Evolutionary conservation across 306 rosid genomes (phyloP), one percentile per base, ranked within the genome.

Genomic region (Acacia confusa): DNA sequence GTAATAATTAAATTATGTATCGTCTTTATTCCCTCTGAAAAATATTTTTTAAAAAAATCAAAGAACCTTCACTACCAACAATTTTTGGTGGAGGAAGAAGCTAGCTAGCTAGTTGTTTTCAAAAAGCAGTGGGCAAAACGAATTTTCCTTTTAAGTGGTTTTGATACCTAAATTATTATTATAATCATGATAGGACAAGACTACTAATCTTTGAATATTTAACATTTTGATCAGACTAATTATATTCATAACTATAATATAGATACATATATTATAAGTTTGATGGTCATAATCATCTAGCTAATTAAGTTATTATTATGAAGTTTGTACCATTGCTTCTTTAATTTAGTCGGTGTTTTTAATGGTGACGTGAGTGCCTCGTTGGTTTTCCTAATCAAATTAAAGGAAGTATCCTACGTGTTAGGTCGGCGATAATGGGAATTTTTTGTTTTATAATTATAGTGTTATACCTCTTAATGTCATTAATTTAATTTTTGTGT

Each of bases 91-190:
- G 84, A 57, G 78, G 70, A 81, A 77, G 65, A 73, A 80, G 83
- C 60, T 67, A 76, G 74, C 70, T 30, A 65, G 44, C 24, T 64
- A 30, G 41, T 76, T 84, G 78, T 57, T 79, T 86, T 70, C 36
- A 38, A 45, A 84, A 88, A 82, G 87, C 85, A 77, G 85, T 24
- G 86, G 89, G 88, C 87, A 84, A 84, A 79, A 82, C 55, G 87
- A 86, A 88, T 79, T 88, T 84, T 55, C 78, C 6, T 72, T 78
- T 83, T 53, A 19, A 66, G 84, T 76, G 81, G 81, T 34, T 76
- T 76, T 82, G 53, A 45, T 71, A 45, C 75, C 75, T 71, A 71
- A 71, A 71, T 71, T 45, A 28, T 63, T 71, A 71, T 71, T 70
- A 70, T 70, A 44, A 44, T 71, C 24, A 3, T 4, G 75, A 71